Base-by-base conservation (phyloP, 768 basidiomycete genomes). In the Hericium coralloides region DNA sequence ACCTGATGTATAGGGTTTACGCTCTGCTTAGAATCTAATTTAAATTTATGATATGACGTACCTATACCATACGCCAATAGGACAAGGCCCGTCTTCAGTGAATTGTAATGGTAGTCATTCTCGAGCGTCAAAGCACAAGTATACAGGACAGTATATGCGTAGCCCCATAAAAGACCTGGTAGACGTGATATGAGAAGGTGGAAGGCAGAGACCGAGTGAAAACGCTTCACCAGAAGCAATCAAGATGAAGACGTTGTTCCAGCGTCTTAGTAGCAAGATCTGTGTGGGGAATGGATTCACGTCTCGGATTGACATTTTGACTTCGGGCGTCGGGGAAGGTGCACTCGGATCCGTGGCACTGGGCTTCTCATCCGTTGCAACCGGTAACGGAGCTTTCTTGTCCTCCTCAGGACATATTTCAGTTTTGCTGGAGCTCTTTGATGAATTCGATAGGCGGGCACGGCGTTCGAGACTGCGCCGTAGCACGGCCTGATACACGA, bases 201-300 rank as follows among this genome's bases (percentile, higher is more conserved):
- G 9, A 25, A 5, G 8, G 2, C 31, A 8, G 41, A 17, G 2
- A 50, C 26, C 14, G 3, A 8, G 10, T 14, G 22, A 12, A 7
- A 1, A 26, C 31, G 58, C 78, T 2, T 43, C 57, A 85, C 87
- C 85, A 38, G 88, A 89, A 26, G 84, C 75, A 55, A 80, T 58
- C 4, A 92, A 72, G 55, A 87, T 83, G 1, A 77, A 68, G 8
- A 88, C 51, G 59, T 95, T 97, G 62, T 90, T 87, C 52, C 70
- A 75, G 39, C 82, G 74, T 15, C 76, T 74, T 22, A 92, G 59
- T 23, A 91, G 79, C 31, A 74, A 66, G 53, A 71, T 67, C 50
- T 92, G 76, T 1, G 87, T 86, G 49, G 75, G 76, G 51, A 89
- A 65, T 0, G 89, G 89, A 65, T 90, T 91, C n/a, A 92, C 74